Evolutionary conservation across 495 filamentous ascomycete species (phyloP).

Genomic region (Xylaria telfairii): DNA sequence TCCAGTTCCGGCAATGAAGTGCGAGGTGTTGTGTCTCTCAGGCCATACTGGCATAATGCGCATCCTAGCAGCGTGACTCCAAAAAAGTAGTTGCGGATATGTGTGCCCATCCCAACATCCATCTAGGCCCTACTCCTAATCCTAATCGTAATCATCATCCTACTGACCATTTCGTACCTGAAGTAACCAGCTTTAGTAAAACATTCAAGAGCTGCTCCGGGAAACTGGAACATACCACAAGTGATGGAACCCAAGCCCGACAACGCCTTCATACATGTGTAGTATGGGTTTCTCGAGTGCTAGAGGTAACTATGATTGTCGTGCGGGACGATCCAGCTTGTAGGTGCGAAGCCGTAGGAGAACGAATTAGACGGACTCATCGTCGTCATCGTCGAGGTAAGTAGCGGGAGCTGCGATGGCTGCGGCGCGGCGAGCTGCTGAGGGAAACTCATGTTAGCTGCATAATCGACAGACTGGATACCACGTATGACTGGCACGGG

Average conservation of each 20-base stretch:
- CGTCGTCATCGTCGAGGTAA: constrained; percentile 22
- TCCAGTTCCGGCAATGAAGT: background rate
- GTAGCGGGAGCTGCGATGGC: background rate
- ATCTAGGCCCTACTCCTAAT: background rate
- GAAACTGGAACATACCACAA: constrained; percentile 28
- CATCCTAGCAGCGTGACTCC: background rate
- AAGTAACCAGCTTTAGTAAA: background rate
- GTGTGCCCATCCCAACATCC: background rate
- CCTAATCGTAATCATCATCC: background rate
- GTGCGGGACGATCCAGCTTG: constrained; percentile 35
- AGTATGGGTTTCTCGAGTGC: constrained; percentile 17
- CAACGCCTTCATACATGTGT: background rate
- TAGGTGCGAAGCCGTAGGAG: constrained; percentile 32
- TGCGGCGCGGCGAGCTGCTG: constrained; percentile 28
- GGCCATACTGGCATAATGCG: background rate
- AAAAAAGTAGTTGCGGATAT: background rate
- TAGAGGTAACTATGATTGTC: constrained; percentile 35
- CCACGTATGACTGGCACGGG: constrained; percentile 34
- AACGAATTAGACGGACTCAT: constrained; percentile 29
- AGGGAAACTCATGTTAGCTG: constrained; percentile 39
- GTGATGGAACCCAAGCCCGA: background rate
- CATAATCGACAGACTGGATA: constrained; percentile 36
- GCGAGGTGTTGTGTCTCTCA: background rate
- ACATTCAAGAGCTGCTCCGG: background rate
- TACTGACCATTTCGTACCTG: background rate